A percentile compares a stretch with the other conserved stretches of the same genome.
These are phyloP conservation scores for Cercospora sp. DNA, from an alignment of 2,329 filamentous ascomycete genomes.

Conservation along the genomic window DNA sequence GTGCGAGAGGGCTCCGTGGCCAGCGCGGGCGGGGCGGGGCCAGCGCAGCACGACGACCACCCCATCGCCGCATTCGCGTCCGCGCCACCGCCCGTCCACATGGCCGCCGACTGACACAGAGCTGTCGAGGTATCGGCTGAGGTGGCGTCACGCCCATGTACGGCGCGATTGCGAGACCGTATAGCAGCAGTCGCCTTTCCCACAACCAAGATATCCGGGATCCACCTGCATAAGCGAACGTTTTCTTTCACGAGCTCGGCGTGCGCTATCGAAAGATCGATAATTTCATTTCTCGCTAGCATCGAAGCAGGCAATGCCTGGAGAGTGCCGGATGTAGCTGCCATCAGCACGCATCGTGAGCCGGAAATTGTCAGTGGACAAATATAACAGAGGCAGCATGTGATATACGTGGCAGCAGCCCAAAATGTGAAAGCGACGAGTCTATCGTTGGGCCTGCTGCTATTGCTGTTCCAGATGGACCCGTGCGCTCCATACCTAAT, in stretches of 20 bases:
- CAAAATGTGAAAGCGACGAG: background rate
- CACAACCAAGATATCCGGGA: slow-evolving; percentile 3
- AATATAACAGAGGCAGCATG: background rate
- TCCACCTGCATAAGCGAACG: slow-evolving; percentile 12
- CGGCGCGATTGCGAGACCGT: background rate
- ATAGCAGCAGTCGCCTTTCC: background rate
- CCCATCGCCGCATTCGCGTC: background rate
- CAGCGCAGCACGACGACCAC: background rate
- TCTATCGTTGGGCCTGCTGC: slow-evolving; percentile 14
- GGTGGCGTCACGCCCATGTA: background rate
- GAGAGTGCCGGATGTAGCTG: background rate
- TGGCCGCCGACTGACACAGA: background rate
- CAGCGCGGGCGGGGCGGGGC: background rate
- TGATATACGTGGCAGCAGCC: background rate
- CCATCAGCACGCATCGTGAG: background rate
- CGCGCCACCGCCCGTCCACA: background rate
- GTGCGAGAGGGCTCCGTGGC: background rate
- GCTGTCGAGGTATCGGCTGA: background rate
- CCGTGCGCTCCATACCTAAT: background rate
- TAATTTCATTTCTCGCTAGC: slow-evolving; percentile 14
- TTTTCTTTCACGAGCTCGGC: slow-evolving; percentile 11
- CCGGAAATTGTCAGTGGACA: slow-evolving; percentile 1
- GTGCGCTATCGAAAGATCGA: slow-evolving; percentile 14
- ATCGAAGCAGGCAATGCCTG: slow-evolving; percentile 18
- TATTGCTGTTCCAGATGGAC: background rate